These are phyloP conservation scores for Lactifluus subvellereus DNA, from an alignment of 768 basidiomycete genomes.

Conservation along the genomic window DNA sequence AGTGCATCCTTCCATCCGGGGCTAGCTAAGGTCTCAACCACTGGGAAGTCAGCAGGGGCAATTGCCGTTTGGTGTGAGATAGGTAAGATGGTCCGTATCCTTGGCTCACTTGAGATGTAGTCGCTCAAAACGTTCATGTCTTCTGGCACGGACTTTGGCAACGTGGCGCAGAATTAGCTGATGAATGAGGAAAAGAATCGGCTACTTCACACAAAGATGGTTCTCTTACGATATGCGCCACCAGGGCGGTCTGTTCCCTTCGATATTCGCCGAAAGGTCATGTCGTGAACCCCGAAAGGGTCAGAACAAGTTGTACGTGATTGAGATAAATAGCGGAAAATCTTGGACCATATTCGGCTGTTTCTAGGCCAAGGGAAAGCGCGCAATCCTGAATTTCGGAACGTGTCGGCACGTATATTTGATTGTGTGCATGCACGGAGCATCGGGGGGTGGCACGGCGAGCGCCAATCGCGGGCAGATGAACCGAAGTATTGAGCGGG, in stretches of 20 bases:
- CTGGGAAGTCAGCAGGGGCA: neutral
- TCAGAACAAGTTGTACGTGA: neutral
- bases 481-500: neutral
- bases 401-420: neutral
- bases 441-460: neutral
- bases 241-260: neutral
- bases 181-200: neutral
- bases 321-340: neutral
- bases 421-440: neutral
- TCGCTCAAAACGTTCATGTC: neutral
- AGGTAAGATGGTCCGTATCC: neutral
- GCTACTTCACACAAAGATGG: neutral
- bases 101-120: neutral
- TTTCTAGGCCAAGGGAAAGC: neutral
- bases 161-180: neutral
- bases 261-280: neutral
- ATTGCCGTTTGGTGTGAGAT: neutral
- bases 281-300: neutral
- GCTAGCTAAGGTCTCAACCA: neutral
- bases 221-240: neutral
- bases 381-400: neutral
- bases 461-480: neutral
- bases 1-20: neutral
- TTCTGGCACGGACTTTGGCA: constrained; percentile 5
- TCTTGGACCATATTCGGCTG: neutral